Conservation (phyloP, 2,329 filamentous ascomycete genomes). For the Emergomyces orientalis region DNA sequence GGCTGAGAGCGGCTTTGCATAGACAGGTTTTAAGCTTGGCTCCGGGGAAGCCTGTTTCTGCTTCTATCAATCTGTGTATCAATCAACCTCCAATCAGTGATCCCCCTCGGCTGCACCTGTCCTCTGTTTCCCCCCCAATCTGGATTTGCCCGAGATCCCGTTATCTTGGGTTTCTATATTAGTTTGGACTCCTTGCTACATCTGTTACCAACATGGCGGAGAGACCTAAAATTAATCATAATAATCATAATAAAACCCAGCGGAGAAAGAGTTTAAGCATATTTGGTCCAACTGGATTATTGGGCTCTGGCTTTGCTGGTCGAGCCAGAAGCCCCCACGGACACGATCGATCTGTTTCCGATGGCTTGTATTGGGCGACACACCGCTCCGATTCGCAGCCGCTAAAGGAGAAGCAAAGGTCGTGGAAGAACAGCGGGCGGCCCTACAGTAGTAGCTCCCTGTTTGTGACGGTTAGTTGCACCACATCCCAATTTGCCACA, state of each 20-base stretch:
- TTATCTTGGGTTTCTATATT: background rate
- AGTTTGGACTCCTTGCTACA: background rate
- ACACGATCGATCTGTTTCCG: constrained; percentile 31
- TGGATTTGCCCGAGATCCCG: background rate
- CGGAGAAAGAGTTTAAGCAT: constrained; percentile 28
- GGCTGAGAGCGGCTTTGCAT: background rate
- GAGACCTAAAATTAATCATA: constrained; percentile 7
- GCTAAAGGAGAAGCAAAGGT: background rate
- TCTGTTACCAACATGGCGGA: constrained; percentile 17
- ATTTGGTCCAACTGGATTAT: constrained; percentile 19
- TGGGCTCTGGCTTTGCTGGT: constrained; percentile 9
- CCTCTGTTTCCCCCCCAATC: background rate
- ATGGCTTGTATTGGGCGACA: constrained; percentile 23
- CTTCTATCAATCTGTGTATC: background rate
- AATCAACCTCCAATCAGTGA: background rate
- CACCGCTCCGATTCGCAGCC: constrained; percentile 8
- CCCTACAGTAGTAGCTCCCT: constrained; percentile 13
- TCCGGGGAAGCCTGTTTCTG: background rate
- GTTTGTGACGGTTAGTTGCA: constrained; percentile 10
- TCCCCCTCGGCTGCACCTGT: background rate
- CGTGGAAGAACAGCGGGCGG: constrained; percentile 5
- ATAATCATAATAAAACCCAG: constrained; percentile 16
- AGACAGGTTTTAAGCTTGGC: background rate
- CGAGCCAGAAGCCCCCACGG: constrained; percentile 10
- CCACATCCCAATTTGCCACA: background rate